Base-by-base conservation (phyloP, 495 filamentous ascomycete genomes). In the Aspergillus taichungensis region DNA sequence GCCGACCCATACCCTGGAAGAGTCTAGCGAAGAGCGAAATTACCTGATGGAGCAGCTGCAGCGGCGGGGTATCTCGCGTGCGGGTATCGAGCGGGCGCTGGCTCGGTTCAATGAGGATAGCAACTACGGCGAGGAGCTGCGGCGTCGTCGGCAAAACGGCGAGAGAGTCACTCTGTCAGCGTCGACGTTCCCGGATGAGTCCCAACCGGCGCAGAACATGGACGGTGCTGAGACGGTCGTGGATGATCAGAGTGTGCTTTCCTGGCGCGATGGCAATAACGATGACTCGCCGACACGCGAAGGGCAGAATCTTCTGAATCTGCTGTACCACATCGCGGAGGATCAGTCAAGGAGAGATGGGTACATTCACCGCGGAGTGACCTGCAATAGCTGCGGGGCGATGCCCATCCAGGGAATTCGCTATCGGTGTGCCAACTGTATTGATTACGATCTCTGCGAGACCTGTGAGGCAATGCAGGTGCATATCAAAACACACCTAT, bases 301-400 rank as follows among this genome's bases (percentile, higher is more conserved):
- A 45, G 82, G 83, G 34, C 82, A 85, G 54, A 87, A 85, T 43
- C 69, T 88, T 45, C 77, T 88, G 27, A 82, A 76, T 40, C 60
- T 89, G 2, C 71, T 88, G 3, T 89, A 85, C 56, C 76, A 83
- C 32, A 85, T 89, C n/a, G 86, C 84, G 0, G 84, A 87, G 56
- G 84, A 94, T 49, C 85, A 89, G 45, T 82, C 87, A 4, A 74
- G 77, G 38, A 74, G 83, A 40, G 89, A 94, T 59, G 87, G 87
- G 11, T 94, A 91, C 57, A 84, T 95, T 27, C 92, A 99, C 59
- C 84, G 92, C 3, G 89, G 94, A n/a, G 87, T 94, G 41, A 82
- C 78, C 30, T 99, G 92, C 63, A 94, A 96, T 62, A 80, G 77
- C 46, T 98, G 92, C 53, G 81, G 82, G 30, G 75, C 80, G 45